Conservation (phyloP, 1,284 basidiomycete genomes). For the Marasmius sp. region DNA sequence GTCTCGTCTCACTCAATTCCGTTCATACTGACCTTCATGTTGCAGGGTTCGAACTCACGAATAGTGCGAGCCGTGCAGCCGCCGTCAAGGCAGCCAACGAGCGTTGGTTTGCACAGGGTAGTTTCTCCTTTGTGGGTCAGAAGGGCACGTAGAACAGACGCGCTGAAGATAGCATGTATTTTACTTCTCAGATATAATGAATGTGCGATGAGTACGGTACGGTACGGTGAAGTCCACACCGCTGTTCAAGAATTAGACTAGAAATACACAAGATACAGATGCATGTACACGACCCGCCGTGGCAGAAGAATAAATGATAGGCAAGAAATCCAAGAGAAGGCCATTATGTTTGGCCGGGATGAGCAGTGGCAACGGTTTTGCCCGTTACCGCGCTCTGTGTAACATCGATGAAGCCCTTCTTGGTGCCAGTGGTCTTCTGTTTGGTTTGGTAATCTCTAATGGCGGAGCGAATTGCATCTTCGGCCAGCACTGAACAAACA, state of each 20-base stretch:
- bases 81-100: constrained; percentile 91
- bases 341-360: constrained; percentile 42
- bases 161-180: too few relatives aligned
- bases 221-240: too few relatives aligned
- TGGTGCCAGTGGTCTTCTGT: constrained; percentile 54
- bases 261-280: constrained; percentile 10
- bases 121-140: constrained; percentile 77
- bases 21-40: constrained; percentile 16
- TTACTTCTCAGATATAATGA: background rate
- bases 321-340: constrained; percentile 1
- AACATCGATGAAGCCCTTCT: constrained; percentile 75
- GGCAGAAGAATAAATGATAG: background rate
- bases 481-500: constrained; percentile 77
- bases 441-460: constrained; percentile 91
- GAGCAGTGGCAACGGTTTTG: constrained; percentile 64
- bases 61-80: constrained; percentile 75
- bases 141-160: constrained; percentile 33
- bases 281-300: constrained; percentile 1
- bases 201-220: background rate
- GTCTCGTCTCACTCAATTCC: background rate
- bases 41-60: constrained; percentile 85
- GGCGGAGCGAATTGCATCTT: constrained; percentile 95
- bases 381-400: constrained; percentile 67
- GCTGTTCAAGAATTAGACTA: background rate
- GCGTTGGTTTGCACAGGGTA: constrained; percentile 87